Base-by-base conservation (phyloP, 2,329 filamentous ascomycete genomes). In the Aspergillus luchuensis region DNA sequence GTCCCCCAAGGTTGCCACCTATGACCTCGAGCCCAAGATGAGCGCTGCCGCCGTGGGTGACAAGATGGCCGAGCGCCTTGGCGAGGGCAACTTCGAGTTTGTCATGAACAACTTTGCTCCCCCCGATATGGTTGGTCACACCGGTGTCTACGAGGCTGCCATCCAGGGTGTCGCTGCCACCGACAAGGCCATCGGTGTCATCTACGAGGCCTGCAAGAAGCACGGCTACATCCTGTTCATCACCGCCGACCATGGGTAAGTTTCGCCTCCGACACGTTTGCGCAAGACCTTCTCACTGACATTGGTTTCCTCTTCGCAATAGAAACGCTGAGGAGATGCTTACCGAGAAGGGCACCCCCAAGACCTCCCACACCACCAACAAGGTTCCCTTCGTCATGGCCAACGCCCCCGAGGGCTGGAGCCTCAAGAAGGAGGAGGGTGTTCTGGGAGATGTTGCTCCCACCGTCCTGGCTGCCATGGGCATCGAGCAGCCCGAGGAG, bases 71-170 rank as follows among this genome's bases (percentile, higher is more conserved):
- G 95, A 97, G 84, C 89, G 93, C 61, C 89, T 99, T 67, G 86
- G 79, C 25, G 91, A 96, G 78, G 87, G 89, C 73, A 88, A 91
- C 74, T 97, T 93, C 80, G 92, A 95, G 74, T 98, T 99, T 75
- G 84, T 99, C 78, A 99, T 99, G 95, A 97, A 98, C 88, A 99
- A 99, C 87, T 98, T 99, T 80, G 95, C 95, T 45, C 95, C 95
- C 45, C 95, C 95, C 17, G 95, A 99, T 81, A 99, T 99, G 95
- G 95, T 99, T 67, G 95, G 95, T 69, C 95, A 99, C 83, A 99
- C 95, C 10, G 95, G 95, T 74, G 92, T 97, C 62, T 98, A 98
- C 80, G 89, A 98, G 71, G 94, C 95, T 30, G 95, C 95, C 59
- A 89, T 99, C 64, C 75, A 95, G 72, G 95, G 89, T 70, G 89